Evolutionary conservation across 768 basidiomycete genomes (phyloP), one percentile per base, ranked within the genome.

Genomic region (Lepiota brunneoincarnata): DNA sequence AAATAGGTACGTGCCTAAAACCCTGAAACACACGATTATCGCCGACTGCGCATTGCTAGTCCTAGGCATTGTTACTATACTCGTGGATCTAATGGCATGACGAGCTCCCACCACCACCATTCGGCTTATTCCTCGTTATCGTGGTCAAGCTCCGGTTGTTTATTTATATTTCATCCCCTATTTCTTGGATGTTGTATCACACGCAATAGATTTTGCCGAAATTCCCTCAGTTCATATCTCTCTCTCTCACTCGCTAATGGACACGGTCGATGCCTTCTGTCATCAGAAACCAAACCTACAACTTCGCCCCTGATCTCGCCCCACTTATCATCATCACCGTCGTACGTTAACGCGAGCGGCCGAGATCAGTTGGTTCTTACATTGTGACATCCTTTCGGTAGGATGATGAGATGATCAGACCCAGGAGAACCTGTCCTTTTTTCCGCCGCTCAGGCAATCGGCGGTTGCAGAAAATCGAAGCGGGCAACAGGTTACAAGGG

Each of bases 21-120:
- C 18, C 35, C 48, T 45, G 28, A 31, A 39, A 35, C 36, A 49
- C 34, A 48, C 47, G 26, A 21, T 23, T 31, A 55, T 47, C 51
- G 17, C 46, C n/a, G 17, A 44, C 54, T 35, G 23, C 21, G 5
- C 37, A 6, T 41, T 49, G 40, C 18, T 61, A 89, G 90, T 93
- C 37, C 83, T 96, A 42, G 93, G 93, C 35, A 91, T 96, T 53
- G 80, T 93, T 54, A 95, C 91, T 17, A 95, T 96, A 63, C 75
- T 93, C 41, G 91, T 96, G 31, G 93, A 95, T 71, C 69, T 93
- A 42, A 78, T 81, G 77, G 77, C 80, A n/a, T 78, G 64, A 56
- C 11, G 17, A 40, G 18, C 31, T 20, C 36, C 6, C 24, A 14
- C 21, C n/a, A n/a, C 35, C 28, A 41, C 4, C 26, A 10, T 41